phyloP scores from a whole-genome alignment of 176 grass and related monocot genomes.

The Saccharum officinarum region DNA sequence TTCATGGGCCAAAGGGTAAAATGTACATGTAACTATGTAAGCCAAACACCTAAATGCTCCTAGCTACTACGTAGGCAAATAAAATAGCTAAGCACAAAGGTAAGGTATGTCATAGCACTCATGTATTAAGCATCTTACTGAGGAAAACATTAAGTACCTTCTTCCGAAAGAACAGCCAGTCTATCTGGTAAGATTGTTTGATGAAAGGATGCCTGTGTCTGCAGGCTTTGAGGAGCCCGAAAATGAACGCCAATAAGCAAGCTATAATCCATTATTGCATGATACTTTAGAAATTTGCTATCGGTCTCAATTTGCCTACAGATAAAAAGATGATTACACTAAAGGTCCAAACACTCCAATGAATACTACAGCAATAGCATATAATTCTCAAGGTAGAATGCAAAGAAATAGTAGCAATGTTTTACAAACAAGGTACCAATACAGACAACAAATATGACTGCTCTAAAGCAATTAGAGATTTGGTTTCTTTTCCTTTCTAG shows the following conservation, averaged over 20 bases:
- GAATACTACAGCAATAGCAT: background rate
- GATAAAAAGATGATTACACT: slow-evolving; percentile 4
- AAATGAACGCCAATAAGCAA: slow-evolving; percentile 93
- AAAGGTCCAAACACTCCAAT: background rate
- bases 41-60: too few relatives aligned
- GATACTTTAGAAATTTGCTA: slow-evolving; percentile 68
- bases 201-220: slow-evolving; percentile 38
- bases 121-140: background rate
- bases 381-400: background rate
- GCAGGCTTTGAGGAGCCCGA: slow-evolving; percentile 78
- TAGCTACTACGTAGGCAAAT: background rate
- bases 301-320: slow-evolving; percentile 87
- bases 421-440: background rate
- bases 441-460: background rate
- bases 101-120: background rate
- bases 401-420: background rate
- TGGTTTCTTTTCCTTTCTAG: background rate
- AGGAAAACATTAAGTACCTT: slow-evolving; percentile 51
- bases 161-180: slow-evolving; percentile 73
- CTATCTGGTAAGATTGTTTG: slow-evolving; percentile 51
- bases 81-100: background rate
- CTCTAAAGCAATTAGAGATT: background rate
- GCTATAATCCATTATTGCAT: slow-evolving; percentile 98
- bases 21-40: too few relatives aligned
- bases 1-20: background rate